A percentile compares a stretch with the other conserved stretches of the same genome.
These are phyloP conservation scores for Suillus paluster DNA, from an alignment of 768 basidiomycete species.

Conservation along the genomic window DNA sequence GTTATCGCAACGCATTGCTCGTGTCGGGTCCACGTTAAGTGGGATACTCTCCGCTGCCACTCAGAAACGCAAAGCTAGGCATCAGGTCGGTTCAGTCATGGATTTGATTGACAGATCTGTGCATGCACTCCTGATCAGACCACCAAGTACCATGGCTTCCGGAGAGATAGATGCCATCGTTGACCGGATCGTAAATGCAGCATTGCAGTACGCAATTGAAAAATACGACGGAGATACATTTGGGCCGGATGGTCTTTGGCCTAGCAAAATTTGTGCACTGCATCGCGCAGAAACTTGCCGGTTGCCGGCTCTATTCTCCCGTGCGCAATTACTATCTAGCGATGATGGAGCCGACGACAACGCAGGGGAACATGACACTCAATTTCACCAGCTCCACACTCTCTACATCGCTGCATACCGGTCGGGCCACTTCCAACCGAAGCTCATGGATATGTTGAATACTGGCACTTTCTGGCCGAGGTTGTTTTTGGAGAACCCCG, in stretches of 20 bases:
- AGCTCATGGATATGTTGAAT: constrained; percentile 60
- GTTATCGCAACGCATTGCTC: constrained; percentile 66
- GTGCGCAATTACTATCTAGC: constrained; percentile 36
- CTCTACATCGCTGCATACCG: constrained; percentile 70
- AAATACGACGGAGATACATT: constrained; percentile 49
- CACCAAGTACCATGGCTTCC: constrained; percentile 48
- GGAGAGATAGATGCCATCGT: constrained; percentile 70
- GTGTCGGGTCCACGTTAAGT: constrained; percentile 60
- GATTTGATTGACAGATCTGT: constrained; percentile 77
- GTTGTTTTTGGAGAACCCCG: constrained; percentile 80
- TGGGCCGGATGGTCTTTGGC: constrained; percentile 51
- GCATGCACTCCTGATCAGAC: constrained; percentile 57
- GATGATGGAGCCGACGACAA: neutral
- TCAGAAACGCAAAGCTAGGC: constrained; percentile 53
- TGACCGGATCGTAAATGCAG: constrained; percentile 72
- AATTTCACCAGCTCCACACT: constrained; percentile 39
- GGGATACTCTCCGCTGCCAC: constrained; percentile 54
- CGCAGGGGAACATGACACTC: constrained; percentile 19
- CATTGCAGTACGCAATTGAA: constrained; percentile 79
- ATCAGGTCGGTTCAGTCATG: constrained; percentile 70
- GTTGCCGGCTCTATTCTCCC: constrained; percentile 56
- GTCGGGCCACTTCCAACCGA: constrained; percentile 57
- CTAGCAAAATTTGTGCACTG: constrained; percentile 61
- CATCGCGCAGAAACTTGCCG: constrained; percentile 63
- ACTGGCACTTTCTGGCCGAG: constrained; percentile 73